These are phyloP conservation scores for Arctium lappa DNA, from an alignment of 129 eudicot species.

Conservation along the genomic window DNA sequence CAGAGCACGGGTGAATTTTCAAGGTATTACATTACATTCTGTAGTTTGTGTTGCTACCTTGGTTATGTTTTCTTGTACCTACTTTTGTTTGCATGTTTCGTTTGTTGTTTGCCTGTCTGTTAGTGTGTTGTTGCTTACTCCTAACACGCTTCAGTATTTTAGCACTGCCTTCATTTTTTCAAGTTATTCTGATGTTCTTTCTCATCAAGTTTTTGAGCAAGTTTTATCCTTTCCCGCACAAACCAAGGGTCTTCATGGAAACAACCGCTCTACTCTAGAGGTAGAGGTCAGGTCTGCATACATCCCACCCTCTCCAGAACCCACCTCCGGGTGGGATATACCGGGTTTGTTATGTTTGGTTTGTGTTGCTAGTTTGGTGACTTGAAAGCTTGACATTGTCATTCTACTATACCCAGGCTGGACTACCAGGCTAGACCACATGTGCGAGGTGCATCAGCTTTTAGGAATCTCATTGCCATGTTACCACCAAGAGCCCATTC, in stretches of 20 bases:
- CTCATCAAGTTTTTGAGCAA: too few species aligned
- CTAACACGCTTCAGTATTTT: too few species aligned
- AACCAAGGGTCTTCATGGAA: background rate
- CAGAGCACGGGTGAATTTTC: conserved; percentile 87
- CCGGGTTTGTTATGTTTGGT: background rate
- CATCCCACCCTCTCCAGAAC: background rate
- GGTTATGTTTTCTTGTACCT: background rate
- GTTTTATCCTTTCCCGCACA: background rate
- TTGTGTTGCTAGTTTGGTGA: background rate
- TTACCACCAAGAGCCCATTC: conserved; percentile 92
- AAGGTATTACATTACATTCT: conserved; percentile 41
- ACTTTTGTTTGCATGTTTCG: too few species aligned
- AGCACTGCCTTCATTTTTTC: too few species aligned
- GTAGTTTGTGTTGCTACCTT: background rate
- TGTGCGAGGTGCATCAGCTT: conserved; percentile 74
- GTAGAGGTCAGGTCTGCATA: background rate
- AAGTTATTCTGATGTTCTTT: too few species aligned
- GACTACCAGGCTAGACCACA: conserved; percentile 73
- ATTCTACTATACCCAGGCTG: conserved; percentile 49
- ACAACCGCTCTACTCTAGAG: background rate
- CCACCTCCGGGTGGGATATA: background rate
- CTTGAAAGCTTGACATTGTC: conserved; percentile 3
- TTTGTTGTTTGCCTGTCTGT: too few species aligned
- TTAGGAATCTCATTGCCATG: conserved; percentile 69
- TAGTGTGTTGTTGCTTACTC: too few species aligned